Percentiles rank a stretch among this genome's conserved stretches.
These are phyloP conservation scores for Boechera stricta DNA, from an alignment of 345 rosid species.

Conservation along the genomic window DNA sequence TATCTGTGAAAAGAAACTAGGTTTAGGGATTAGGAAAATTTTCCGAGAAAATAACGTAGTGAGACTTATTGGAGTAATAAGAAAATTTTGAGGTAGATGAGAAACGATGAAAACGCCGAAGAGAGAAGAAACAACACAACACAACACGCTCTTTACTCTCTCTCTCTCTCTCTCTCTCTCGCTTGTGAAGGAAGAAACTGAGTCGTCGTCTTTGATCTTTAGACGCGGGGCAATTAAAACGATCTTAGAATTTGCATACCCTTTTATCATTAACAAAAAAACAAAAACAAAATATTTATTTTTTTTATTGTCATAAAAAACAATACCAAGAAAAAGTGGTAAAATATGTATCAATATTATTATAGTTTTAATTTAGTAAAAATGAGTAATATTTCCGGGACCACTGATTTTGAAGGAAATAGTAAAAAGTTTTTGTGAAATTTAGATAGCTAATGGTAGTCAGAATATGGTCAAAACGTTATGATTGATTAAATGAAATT, in stretches of 20 bases:
- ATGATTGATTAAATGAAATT: not conserved
- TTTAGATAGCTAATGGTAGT: slow-evolving; percentile 11
- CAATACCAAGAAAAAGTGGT: not conserved
- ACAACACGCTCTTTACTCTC: slow-evolving; percentile 29
- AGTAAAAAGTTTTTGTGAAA: not conserved
- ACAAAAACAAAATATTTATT: not conserved
- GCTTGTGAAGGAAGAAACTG: slow-evolving; percentile 44
- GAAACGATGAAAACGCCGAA: slow-evolving; percentile 45
- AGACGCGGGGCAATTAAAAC: slow-evolving; percentile 46
- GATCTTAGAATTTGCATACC: not conserved
- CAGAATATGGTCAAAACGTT: slow-evolving; percentile 29
- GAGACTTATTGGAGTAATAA: slow-evolving; percentile 18
- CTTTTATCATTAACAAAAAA: not conserved
- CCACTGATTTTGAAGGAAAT: not conserved
- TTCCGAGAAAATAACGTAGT: not conserved
- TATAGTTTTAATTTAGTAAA: not conserved
- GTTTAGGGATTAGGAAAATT: not conserved
- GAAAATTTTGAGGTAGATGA: slow-evolving; percentile 36
- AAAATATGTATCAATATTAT: not conserved
- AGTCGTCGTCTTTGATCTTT: slow-evolving; percentile 48
- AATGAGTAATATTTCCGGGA: not conserved
- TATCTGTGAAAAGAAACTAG: not conserved
- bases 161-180: slow-evolving; percentile 16
- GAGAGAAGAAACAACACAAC: slow-evolving; percentile 15
- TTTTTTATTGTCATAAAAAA: not conserved